Evolutionary conservation across 495 filamentous ascomycete species (phyloP), one percentile per base, ranked within the genome.

Genomic region (Mytilinidion resinicola): DNA sequence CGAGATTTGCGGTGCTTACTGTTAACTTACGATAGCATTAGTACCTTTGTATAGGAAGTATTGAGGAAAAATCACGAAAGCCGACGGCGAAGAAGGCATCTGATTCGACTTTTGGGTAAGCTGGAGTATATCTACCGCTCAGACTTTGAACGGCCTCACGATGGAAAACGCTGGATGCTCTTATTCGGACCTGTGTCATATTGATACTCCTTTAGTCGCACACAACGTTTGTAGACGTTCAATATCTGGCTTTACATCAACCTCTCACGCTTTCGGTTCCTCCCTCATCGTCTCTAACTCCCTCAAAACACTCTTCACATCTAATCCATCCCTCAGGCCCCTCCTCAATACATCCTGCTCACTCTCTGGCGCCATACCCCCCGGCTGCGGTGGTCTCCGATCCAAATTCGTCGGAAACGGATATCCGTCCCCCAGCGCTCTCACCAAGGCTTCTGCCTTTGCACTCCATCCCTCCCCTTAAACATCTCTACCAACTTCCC

Each of bases 331-430:
- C 59, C 59, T 54, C 68, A 82, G 64, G 1, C 70, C 78, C 55
- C 73, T 64, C 25, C 70, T 20, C 42, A 82, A n/a, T 14, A 80
- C 25, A 55, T 79, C 72, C 69, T 78, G 76, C 69, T 82, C 79
- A 60, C 74, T 77, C 65, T 76, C 74, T 38, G 79, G 79, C 53
- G 79, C 78, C 79, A 81, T 80, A 0, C 79, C 76, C 63, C 67
- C 70, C 10, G 74, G 72, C 44, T 70, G 74, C 4, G 79, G 79
- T 3, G 77, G 76, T 37, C 76, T 61, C 21, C 65, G 66, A 66
- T 82, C 80, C 56, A 82, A 58, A 67, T 83, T 81, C 15, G 79
- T 79, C 14, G 79, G 80, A 53, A 83, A 82, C 30, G 78, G 74
- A 63, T 83, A 83, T n/a, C 78, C 80, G 39, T 80, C 78, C 8